Base-by-base conservation (phyloP, 1,139 yeast genomes). In the Zygosaccharomyces pseudobailii region DNA sequence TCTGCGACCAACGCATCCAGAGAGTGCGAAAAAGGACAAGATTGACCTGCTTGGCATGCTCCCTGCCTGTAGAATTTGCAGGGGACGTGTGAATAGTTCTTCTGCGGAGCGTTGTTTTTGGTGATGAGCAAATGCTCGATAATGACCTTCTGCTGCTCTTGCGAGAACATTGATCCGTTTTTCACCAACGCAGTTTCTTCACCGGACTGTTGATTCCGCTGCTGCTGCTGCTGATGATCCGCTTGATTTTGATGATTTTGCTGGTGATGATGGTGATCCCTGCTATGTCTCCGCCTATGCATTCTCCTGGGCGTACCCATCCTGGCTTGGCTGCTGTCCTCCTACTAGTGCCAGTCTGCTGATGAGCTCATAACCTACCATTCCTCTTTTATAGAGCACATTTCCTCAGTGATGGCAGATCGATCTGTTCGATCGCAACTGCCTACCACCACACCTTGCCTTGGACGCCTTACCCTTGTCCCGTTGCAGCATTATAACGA, bases 51-150 rank as follows among this genome's bases (percentile, higher is more conserved):
- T 68, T 89, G 97, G 67, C 97, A 90, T 19, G 86, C 80, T 0
- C 97, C 97, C 64, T 89, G 96, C 53, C 80, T 75, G 65, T 75
- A 89, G 71, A 92, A 90, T 69, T 90, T 90, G 67, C 98, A 90
- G 1, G 98, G 97, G 34, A 90, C 97, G 67, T 90, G 98, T 46
- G 94, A 56, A 43, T 62, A 63, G 45, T 56, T 50, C 45, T 63
- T 63, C 37, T 52, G 55, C 2, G 53, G 50, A 7, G 52, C 47
- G 24, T 54, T 48, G 40, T 55, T 53, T 36, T 59, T 59, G n/a
- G 66, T 61, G 42, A 60, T 55, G 47, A 58, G 37, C 43, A 61
- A 43, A 36, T 58, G 63, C 40, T 62, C 55, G 36, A 57, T 43
- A 31, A 62, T 61, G 3, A 59, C 49, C 42, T 55, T 53, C 41